Percentiles rank a stretch among this genome's conserved stretches.
phyloP scores from a whole-genome alignment of 805 yeast genomes.

The Hanseniaspora occidentalis region DNA sequence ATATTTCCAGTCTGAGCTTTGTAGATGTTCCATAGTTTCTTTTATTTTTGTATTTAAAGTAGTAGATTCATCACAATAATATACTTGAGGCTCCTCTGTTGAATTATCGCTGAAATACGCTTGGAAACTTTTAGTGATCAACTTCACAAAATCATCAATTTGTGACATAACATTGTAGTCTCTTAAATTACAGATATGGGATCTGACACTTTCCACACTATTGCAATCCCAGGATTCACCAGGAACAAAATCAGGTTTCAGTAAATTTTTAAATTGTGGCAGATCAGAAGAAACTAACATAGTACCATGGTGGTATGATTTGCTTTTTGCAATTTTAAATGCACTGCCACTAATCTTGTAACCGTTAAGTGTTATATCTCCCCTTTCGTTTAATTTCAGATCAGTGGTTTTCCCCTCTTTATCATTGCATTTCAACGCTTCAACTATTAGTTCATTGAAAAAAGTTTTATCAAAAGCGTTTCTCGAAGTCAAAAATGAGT shows the following conservation, averaged over 20 bases:
- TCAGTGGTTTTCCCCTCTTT: conserved; percentile 5
- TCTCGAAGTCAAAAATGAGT: conserved; percentile 63
- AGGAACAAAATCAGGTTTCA: conserved; percentile 34
- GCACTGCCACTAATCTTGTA: conserved; percentile 86
- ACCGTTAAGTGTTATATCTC: conserved; percentile 44
- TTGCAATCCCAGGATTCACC: conserved; percentile 34
- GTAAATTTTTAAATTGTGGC: conserved; percentile 41
- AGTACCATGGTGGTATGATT: conserved; percentile 91
- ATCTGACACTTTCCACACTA: conserved; percentile 65
- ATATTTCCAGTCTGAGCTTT: conserved; percentile 47
- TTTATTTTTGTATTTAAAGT: conserved; percentile 29
- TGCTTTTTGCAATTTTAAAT: conserved; percentile 68
- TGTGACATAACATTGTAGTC: conserved; percentile 30
- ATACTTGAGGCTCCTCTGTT: conserved; percentile 13
- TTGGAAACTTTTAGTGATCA: conserved; percentile 18
- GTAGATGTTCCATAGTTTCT: conserved; percentile 29
- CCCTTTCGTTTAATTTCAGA: conserved; percentile 49
- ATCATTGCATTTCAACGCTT: conserved; percentile 13
- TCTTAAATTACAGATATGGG: conserved; percentile 61
- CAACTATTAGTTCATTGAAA: conserved; percentile 38
- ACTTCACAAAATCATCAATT: conserved; percentile 19
- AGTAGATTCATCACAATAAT: conserved; percentile 17
- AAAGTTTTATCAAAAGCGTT: conserved; percentile 47
- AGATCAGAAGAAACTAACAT: conserved; percentile 67
- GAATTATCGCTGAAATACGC: conserved; percentile 14